Percentiles rank a stretch among this genome's conserved stretches.
phyloP scores from a whole-genome alignment of 2,329 filamentous ascomycete genomes.

The Monosporascus sp. region DNA sequence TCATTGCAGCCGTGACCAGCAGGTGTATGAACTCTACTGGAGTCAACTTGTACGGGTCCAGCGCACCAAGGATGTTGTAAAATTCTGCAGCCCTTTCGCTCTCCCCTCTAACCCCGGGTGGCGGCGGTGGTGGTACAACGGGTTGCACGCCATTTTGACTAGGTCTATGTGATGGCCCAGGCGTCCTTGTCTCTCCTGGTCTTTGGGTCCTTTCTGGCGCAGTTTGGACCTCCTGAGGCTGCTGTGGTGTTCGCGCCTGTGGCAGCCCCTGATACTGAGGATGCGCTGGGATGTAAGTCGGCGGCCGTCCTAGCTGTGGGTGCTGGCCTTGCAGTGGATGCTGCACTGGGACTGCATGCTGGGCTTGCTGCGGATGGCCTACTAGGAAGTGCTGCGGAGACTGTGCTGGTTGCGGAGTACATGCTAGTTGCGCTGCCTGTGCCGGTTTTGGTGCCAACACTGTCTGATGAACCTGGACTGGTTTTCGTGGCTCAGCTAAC shows the following conservation, averaged over 20 bases:
- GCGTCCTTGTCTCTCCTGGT: background rate
- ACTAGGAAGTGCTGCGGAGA: background rate
- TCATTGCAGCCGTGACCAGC: constrained; percentile 13
- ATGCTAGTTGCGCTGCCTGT: background rate
- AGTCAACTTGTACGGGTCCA: constrained; percentile 11
- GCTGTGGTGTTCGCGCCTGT: background rate
- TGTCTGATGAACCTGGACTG: background rate
- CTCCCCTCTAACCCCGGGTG: background rate
- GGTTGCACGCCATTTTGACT: background rate
- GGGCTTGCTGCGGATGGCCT: background rate
- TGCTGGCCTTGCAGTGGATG: background rate
- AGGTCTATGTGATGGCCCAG: background rate
- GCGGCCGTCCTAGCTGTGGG: background rate
- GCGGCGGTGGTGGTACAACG: background rate
- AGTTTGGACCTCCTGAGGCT: background rate
- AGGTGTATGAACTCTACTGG: constrained; percentile 17
- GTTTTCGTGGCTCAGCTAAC: background rate
- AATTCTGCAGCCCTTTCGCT: constrained; percentile 1
- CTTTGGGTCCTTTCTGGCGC: background rate
- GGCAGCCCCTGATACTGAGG: background rate
- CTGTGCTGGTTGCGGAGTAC: background rate
- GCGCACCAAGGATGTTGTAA: constrained; percentile 10
- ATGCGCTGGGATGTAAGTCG: background rate
- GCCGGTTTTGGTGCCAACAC: background rate
- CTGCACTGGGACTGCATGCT: background rate